Evolutionary conservation across 768 basidiomycete genomes (phyloP), one percentile per base, ranked within the genome.

Genomic region (Leccinum olivaceopallidum): DNA sequence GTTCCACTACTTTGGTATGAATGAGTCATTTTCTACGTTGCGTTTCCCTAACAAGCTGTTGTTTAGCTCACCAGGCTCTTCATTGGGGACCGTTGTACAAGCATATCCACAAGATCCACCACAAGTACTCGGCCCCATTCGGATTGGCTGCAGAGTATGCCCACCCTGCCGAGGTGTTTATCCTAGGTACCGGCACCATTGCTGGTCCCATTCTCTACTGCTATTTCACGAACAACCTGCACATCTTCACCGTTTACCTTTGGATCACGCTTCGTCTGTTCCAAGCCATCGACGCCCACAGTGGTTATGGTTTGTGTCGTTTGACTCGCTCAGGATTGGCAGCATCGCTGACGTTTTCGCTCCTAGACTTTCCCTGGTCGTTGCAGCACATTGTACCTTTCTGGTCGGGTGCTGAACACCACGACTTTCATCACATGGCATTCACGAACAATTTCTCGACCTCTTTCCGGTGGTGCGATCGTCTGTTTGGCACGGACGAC

Each of bases 341-440:
- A 2, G 12, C 12, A 1, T 42, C 1, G 18, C 63, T 55, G 9
- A 57, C 34, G 4, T 36, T 52, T 0, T 14, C 14, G 13, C 22
- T 10, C 24, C 5, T 56, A 90, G 93, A 98, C 74, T 99, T 99
- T 84, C 96, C 97, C 1, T 98, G 95, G 95, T 95, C 93, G 6
- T 81, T 98, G 58, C 89, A 94, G 66, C 86, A 95, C 79, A 86
- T 94, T 65, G 61, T 98, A 34, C 95, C 95, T 2, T 92, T 98
- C 83, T 98, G 95, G 95, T 90, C 92, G 7, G 95, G 96, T 42
- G 95, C 95, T 0, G 96, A 98, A 69, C 94, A 96, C 77, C 95
- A 97, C 73, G 95, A 98, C 71, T 98, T 94, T 85, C 96, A 98
- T 76, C 96, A 99, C 78, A 92, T 94, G 91, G 88, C 91, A 4